Base-by-base conservation (phyloP, 768 basidiomycete species). In the Gloeophyllum trabeum region DNA sequence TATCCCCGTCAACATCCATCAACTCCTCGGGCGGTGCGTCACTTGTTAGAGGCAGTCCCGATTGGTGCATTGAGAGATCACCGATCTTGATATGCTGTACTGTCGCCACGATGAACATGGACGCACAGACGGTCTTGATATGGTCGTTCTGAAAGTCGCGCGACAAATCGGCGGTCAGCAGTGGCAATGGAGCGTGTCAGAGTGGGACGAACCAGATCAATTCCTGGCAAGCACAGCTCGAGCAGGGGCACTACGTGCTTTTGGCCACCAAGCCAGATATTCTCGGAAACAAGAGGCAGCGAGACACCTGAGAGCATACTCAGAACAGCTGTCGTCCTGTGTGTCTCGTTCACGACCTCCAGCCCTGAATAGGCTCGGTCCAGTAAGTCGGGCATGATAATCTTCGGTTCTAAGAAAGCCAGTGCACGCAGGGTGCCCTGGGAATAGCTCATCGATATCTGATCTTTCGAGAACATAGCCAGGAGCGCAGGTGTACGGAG, bases 341-440 rank as follows among this genome's bases (percentile, higher is more conserved):
- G 90, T 0, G 94, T 98, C 68, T 97, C 93, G 48, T 93, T 92
- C 14, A 97, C 75, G 7, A 82, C 80, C 56, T 96, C 91, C n/a
- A 98, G 65, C 0, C 91, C 91, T 26, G 84, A 73, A 48, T 94
- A 91, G 1, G 90, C 89, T 23, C 92, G 76, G 53, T 96, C 93
- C 19, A 98, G 69, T 10, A 97, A 66, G 32, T 90, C 81, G 2
- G 92, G 92, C 79, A 98, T 84, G 51, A 97, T 73, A 24, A 94
- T 63, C 14, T 70, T 66, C 0, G 94, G 89, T 52, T 96, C 91
- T 5, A 90, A 67, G 43, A 83, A 64, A 1, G 86, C 79, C 63
- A 97, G 66, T 22, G 72, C 70, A 46, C 83, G 82, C 41, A 98
- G 67, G 4, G 88, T 75, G 14, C 76, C 74, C 54, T 92, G 87